Base-by-base conservation (phyloP, 495 filamentous ascomycete genomes). In the Xylaria venustula region DNA sequence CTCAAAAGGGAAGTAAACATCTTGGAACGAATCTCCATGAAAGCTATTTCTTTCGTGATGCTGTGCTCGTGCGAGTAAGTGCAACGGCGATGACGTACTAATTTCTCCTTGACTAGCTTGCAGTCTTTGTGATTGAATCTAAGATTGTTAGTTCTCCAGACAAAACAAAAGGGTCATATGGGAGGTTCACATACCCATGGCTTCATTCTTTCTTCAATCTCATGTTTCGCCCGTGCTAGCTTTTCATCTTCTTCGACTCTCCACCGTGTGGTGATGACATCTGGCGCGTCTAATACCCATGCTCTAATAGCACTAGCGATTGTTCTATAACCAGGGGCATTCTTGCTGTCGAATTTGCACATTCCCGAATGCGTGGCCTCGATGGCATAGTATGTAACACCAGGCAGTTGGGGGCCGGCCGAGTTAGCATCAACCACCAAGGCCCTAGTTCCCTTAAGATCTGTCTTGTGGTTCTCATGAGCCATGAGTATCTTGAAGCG, bases 291-390 rank as follows among this genome's bases (percentile, higher is more conserved):
- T 3, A 77, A 71, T 0, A 85, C 83, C 78, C 90, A 96, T 19
- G 89, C 82, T 40, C 85, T 79, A 12, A 96, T 75, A 0, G 87
- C 87, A 32, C 87, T 89, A 1, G 87, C 85, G 14, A 96, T 81
- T 17, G 87, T 86, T 44, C 86, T 81, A 64, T 87, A 96, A 1
- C 91, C 91, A 0, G 91, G 87, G 0, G 90, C 80, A 57, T 79
- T 84, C 20, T 85, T 82, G 63, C 84, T 85, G 30, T 89, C 87
- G 62, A 94, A 96, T 67, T 91, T 94, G 78, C 87, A 92, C 90
- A 96, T 94, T 36, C 84, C 81, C n/a, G 87, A 88, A 69, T 96
- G 91, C n/a, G 85, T 87, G 1, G 89, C 87, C 64, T 93, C 88
- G 47, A 96, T 91, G 14, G 88, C 88, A 65, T 87, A 90, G 47